These are phyloP conservation scores for Phaffomyces antillensis DNA, from an alignment of 805 yeast genomes.

Conservation along the genomic window DNA sequence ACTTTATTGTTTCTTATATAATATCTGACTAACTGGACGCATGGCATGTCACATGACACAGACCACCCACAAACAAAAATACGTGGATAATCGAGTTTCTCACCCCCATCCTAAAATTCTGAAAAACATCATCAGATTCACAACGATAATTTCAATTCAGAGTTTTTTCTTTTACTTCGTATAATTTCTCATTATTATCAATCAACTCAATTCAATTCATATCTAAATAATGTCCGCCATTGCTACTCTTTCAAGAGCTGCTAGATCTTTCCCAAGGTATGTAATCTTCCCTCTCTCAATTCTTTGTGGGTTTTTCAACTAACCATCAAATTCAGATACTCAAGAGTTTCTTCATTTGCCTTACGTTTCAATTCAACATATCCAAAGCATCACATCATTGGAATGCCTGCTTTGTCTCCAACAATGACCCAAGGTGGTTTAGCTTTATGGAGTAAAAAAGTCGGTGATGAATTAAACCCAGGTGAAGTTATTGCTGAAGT, in stretches of 20 bases:
- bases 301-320: no score
- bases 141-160: background rate
- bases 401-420: slow-evolving; percentile 99
- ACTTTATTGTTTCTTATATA: no score
- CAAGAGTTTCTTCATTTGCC: slow-evolving; percentile 14
- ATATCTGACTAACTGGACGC: no score
- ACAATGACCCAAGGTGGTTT: slow-evolving; percentile 97
- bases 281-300: background rate
- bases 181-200: no score
- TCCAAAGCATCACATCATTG: slow-evolving; percentile 82
- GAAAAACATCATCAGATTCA: slow-evolving; percentile 1
- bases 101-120: background rate
- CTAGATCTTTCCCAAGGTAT: slow-evolving; percentile 15
- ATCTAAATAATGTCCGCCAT: slow-evolving; percentile 16
- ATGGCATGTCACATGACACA: no score
- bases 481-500: slow-evolving; percentile 96
- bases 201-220: no score
- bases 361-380: slow-evolving; percentile 30
- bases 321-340: slow-evolving; percentile 9
- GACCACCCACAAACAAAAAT: no score
- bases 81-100: no score
- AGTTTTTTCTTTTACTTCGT: no score
- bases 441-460: slow-evolving; percentile 82
- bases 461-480: slow-evolving; percentile 81
- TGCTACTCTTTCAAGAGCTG: slow-evolving; percentile 14